Percentiles rank a stretch among this genome's conserved stretches.
These are phyloP conservation scores for Venturia pyrina DNA, from an alignment of 2,329 filamentous ascomycete genomes.

Conservation along the genomic window DNA sequence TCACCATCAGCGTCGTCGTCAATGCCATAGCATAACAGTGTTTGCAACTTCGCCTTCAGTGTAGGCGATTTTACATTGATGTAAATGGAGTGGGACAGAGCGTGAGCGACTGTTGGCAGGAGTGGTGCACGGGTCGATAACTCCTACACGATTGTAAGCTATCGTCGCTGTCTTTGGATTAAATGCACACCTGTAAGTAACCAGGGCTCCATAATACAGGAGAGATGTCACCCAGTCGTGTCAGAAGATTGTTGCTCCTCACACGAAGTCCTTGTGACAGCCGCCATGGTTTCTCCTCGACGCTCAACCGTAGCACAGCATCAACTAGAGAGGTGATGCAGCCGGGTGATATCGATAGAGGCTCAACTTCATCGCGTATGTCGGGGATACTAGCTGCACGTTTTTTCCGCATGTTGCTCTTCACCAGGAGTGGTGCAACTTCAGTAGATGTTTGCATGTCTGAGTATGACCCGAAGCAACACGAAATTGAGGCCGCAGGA, in stretches of 20 bases:
- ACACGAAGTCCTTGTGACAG: constrained; percentile 14
- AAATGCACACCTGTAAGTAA: constrained; percentile 22
- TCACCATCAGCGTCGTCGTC: neutral
- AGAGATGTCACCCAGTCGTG: constrained; percentile 26
- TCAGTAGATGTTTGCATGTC: too few species aligned
- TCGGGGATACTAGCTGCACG: neutral
- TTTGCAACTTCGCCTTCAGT: constrained; percentile 14
- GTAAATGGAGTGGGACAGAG: constrained; percentile 15
- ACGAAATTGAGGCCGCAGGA: neutral
- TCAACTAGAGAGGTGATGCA: constrained; percentile 22
- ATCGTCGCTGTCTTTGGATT: neutral
- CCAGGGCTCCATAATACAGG: constrained; percentile 31
- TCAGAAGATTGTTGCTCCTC: constrained; percentile 25
- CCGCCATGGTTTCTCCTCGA: constrained; percentile 21
- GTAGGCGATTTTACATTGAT: constrained; percentile 13
- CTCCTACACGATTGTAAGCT: constrained; percentile 10
- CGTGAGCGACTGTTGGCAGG: constrained; percentile 15
- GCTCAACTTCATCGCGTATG: neutral
- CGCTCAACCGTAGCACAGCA: constrained; percentile 26
- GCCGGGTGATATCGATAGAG: neutral
- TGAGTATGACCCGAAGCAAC: neutral
- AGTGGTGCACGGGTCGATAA: constrained; percentile 15
- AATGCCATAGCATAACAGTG: neutral
- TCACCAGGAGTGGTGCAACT: neutral
- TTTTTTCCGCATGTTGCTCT: neutral